Conservation (phyloP, 176 grass and related monocot species). For the Thalia dealbata region DNA sequence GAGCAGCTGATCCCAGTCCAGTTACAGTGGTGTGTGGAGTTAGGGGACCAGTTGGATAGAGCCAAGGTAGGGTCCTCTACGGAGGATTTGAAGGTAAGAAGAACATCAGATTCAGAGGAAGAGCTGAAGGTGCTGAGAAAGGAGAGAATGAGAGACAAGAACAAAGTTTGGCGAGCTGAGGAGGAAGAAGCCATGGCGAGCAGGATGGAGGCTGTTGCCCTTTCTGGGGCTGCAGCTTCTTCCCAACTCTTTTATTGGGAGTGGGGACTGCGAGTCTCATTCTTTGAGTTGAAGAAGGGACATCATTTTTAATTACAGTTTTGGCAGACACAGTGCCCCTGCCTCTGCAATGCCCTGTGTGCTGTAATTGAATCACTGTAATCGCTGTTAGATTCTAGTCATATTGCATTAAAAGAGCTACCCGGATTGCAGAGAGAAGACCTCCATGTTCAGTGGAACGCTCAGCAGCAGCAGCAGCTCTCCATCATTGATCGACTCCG, state of each 20-base stretch:
- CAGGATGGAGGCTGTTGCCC: not conserved
- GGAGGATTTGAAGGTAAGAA: conserved; percentile 52
- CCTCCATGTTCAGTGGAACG: not conserved
- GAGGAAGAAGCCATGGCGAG: conserved; percentile 26
- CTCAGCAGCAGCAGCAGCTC: no score
- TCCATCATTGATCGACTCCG: not conserved
- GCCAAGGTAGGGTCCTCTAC: conserved; percentile 37
- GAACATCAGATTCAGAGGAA: conserved; percentile 26
- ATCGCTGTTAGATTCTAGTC: conserved; percentile 8
- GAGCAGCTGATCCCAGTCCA: conserved; percentile 52
- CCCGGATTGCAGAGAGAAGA: conserved; percentile 3
- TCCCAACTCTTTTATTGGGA: not conserved
- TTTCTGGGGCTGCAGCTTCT: not conserved
- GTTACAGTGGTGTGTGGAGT: conserved; percentile 36
- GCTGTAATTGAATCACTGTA: not conserved
- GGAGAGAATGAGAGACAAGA: conserved; percentile 20
- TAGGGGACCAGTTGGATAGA: conserved; percentile 43
- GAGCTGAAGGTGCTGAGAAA: conserved; percentile 6
- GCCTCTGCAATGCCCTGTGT: not conserved
- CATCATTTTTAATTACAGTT: not conserved
- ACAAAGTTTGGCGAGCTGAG: not conserved
- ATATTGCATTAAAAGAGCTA: not conserved
- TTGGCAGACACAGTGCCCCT: not conserved
- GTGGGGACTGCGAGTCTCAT: not conserved
- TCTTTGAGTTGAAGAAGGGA: not conserved